Conservation (phyloP, 2,329 filamentous ascomycete genomes). For the Monosporascus ibericus region DNA sequence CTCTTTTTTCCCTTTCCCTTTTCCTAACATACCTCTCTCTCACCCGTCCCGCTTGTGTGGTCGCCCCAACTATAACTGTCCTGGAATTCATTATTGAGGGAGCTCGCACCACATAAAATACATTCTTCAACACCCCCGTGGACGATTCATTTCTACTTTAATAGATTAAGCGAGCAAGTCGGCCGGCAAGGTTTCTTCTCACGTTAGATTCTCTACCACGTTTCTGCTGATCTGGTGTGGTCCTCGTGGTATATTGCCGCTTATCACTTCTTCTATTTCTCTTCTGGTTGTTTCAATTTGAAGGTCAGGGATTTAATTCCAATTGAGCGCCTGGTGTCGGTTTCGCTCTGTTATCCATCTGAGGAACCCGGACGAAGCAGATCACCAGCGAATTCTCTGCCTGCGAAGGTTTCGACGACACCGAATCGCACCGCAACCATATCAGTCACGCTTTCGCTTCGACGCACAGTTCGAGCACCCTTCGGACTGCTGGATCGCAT, state of each 20-base stretch:
- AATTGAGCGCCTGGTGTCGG: background rate
- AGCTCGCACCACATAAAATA: too few relatives aligned
- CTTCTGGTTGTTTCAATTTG: background rate
- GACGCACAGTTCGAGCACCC: conserved; percentile 19
- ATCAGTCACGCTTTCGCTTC: conserved; percentile 4
- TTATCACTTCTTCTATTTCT: background rate
- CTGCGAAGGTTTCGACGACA: conserved; percentile 6
- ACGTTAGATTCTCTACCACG: background rate
- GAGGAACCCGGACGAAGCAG: background rate
- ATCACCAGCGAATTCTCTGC: background rate
- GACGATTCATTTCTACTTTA: conserved; percentile 8
- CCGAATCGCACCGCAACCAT: conserved; percentile 5
- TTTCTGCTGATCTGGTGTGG: background rate
- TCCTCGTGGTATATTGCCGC: background rate
- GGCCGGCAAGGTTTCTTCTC: background rate
- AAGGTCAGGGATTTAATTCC: background rate
- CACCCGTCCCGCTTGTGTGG: conserved; percentile 24
- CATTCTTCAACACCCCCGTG: too few relatives aligned
- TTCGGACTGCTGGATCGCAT: conserved; percentile 13
- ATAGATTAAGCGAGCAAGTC: background rate
- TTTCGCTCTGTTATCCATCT: too few relatives aligned
- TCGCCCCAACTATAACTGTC: conserved; percentile 19
- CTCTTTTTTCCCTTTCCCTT: conserved; percentile 32
- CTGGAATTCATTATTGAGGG: too few relatives aligned
- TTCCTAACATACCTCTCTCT: conserved; percentile 18